Evolutionary conservation across 1,284 basidiomycete genomes (phyloP).

Genomic region (Macrocybe sp.): DNA sequence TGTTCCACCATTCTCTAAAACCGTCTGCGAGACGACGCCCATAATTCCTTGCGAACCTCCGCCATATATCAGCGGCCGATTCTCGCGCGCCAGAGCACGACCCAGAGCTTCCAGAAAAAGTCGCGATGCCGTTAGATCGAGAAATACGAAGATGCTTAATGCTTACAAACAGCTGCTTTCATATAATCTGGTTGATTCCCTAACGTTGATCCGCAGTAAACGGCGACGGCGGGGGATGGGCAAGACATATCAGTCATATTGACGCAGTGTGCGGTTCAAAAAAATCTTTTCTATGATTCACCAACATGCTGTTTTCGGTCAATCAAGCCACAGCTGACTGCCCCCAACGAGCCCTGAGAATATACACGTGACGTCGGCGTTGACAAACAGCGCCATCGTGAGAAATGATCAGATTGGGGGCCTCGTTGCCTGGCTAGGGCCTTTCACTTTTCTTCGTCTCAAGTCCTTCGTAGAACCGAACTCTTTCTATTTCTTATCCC

Average conservation of each 20-base stretch:
- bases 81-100: slow-evolving; percentile 59
- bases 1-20: slow-evolving; percentile 61
- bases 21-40: slow-evolving; percentile 77
- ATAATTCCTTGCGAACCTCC: slow-evolving; percentile 84
- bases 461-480: no score
- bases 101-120: slow-evolving; percentile 54
- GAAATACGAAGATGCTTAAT: slow-evolving; percentile 22
- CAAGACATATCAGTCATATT: not conserved
- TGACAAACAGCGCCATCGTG: no score
- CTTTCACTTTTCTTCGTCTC: no score
- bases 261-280: not conserved
- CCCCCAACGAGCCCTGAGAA: no score
- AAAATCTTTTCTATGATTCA: no score
- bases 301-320: no score
- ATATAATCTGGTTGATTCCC: slow-evolving; percentile 60
- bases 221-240: slow-evolving; percentile 46
- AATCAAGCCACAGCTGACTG: no score
- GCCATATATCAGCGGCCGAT: slow-evolving; percentile 78
- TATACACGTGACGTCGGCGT: no score
- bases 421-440: no score
- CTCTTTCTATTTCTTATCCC: no score
- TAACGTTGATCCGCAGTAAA: slow-evolving; percentile 75
- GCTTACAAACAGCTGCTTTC: slow-evolving; percentile 61
- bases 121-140: not conserved
- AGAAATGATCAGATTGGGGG: no score